These are phyloP conservation scores for Zymoseptoria ardabiliae DNA, from an alignment of 2,329 filamentous ascomycete species.

Conservation along the genomic window DNA sequence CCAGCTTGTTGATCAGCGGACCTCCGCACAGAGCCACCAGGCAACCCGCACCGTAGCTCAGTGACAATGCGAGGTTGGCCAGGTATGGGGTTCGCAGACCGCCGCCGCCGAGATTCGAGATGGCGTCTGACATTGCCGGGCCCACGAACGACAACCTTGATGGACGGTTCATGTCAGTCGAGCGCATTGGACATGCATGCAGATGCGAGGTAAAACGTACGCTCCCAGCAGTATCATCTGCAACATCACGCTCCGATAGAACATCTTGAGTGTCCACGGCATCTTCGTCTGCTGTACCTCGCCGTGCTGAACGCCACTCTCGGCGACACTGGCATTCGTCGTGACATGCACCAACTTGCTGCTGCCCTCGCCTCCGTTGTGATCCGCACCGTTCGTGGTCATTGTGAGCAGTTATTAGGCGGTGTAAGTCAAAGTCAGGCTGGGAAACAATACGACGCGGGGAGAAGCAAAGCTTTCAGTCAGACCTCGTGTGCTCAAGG, in stretches of 20 bases:
- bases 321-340: neutral
- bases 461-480: too few relatives aligned
- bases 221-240: constrained; percentile 22
- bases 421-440: neutral
- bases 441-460: neutral
- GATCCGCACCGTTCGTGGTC: neutral
- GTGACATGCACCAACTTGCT: neutral
- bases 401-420: neutral
- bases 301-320: neutral
- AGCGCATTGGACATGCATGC: neutral
- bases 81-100: constrained; percentile 18
- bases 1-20: constrained; percentile 35
- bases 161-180: neutral
- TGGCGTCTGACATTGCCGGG: constrained; percentile 21
- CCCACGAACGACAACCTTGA: constrained; percentile 12
- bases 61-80: constrained; percentile 17
- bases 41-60: constrained; percentile 19
- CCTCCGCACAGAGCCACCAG: constrained; percentile 26
- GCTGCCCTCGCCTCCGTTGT: neutral
- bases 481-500: neutral
- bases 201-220: constrained; percentile 6
- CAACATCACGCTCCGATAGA: constrained; percentile 18
- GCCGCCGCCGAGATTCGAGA: constrained; percentile 20
- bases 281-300: neutral
- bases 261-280: constrained; percentile 5